Conservation (phyloP, 2,329 filamentous ascomycete genomes). For the Fusarium austroafricanum region DNA sequence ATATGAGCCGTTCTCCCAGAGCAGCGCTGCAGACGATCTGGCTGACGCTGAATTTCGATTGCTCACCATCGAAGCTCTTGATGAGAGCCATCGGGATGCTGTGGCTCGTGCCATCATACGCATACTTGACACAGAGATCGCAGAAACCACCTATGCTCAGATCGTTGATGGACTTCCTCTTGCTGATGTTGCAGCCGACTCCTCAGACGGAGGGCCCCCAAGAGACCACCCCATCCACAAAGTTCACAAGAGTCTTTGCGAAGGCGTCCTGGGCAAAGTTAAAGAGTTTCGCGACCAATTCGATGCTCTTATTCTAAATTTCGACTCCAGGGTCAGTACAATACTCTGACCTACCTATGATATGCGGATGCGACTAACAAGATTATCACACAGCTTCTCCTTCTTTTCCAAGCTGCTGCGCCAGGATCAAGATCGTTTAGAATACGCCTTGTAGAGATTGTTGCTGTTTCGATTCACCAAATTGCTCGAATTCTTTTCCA, state of each 20-base stretch:
- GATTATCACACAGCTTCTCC: slow-evolving; percentile 33
- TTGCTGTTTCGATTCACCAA: slow-evolving; percentile 46
- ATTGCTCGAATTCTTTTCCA: slow-evolving; percentile 45
- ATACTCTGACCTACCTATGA: too few relatives aligned
- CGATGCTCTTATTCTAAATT: not conserved
- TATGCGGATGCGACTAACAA: too few relatives aligned
- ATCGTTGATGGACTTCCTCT: slow-evolving; percentile 43
- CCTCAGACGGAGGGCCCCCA: not conserved
- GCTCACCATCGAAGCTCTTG: not conserved
- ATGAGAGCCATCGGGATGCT: not conserved
- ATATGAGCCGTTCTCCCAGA: too few relatives aligned
- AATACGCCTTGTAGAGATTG: slow-evolving; percentile 48
- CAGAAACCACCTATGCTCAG: slow-evolving; percentile 38
- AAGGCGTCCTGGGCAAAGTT: slow-evolving; percentile 25
- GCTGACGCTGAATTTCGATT: too few relatives aligned
- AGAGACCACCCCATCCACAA: slow-evolving; percentile 30
- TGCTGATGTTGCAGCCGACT: not conserved
- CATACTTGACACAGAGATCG: slow-evolving; percentile 20
- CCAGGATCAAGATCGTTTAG: slow-evolving; percentile 44
- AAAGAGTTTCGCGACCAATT: slow-evolving; percentile 27
- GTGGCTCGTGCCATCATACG: slow-evolving; percentile 15
- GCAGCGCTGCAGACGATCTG: too few relatives aligned
- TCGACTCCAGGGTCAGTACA: slow-evolving; percentile 26
- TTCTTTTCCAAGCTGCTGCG: slow-evolving; percentile 39
- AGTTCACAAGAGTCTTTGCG: slow-evolving; percentile 37